These are phyloP conservation scores for Phytophthora niederhauseri DNA, from an alignment of 352 stramenopile genomes.

Conservation along the genomic window DNA sequence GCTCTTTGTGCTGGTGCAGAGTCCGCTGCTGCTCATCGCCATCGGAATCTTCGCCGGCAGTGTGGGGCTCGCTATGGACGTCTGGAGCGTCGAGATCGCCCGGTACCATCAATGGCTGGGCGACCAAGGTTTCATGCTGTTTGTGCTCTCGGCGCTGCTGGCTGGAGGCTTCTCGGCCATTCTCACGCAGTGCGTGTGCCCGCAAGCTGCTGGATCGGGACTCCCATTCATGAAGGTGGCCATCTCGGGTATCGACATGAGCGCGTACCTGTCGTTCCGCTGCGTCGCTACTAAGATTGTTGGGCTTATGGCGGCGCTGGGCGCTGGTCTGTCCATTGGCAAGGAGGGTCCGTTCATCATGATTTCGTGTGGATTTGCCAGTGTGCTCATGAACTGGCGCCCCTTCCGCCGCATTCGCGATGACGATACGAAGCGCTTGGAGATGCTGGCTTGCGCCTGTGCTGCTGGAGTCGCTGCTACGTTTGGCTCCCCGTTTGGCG, in stretches of 20 bases:
- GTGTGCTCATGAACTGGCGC: constrained; percentile 73
- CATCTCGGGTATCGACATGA: constrained; percentile 86
- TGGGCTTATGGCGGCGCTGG: constrained; percentile 62
- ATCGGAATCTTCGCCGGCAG: constrained; percentile 76
- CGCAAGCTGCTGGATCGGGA: constrained; percentile 73
- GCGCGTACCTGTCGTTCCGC: constrained; percentile 66
- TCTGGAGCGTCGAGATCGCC: constrained; percentile 68
- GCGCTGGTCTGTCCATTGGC: constrained; percentile 76
- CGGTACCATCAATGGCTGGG: constrained; percentile 66
- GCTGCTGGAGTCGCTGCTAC: constrained; percentile 86
- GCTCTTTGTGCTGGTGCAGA: constrained; percentile 75
- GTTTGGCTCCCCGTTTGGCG: constrained; percentile 85
- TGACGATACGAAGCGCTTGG: constrained; percentile 78
- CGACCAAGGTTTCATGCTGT: constrained; percentile 60
- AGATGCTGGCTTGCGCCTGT: constrained; percentile 85
- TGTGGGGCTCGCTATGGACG: constrained; percentile 67
- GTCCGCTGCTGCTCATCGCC: constrained; percentile 62
- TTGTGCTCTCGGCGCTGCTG: constrained; percentile 59
- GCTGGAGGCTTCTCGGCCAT: constrained; percentile 51
- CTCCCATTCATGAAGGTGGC: constrained; percentile 85
- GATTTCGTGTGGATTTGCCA: constrained; percentile 86
- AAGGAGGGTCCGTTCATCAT: constrained; percentile 91
- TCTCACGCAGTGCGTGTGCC: constrained; percentile 68
- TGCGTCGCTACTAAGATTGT: constrained; percentile 81
- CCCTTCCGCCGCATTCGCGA: constrained; percentile 76